phyloP scores from a whole-genome alignment of 2,329 filamentous ascomycete species.

The Amesomyces nigricolor region DNA sequence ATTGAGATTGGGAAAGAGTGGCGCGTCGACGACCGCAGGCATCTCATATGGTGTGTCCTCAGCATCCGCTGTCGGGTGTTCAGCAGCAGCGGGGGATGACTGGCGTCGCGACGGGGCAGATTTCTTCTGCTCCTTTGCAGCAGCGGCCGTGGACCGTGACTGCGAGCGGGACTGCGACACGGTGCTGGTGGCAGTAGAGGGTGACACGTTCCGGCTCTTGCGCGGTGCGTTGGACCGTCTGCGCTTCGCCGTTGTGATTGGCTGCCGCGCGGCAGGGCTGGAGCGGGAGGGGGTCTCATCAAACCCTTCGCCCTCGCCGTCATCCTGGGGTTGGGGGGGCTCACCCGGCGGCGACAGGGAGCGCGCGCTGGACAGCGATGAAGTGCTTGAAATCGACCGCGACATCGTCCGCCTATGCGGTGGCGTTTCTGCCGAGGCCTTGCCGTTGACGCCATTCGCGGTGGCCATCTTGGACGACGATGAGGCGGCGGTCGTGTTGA shows the following conservation, averaged over 20 bases:
- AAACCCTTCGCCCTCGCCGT: constrained; percentile 16
- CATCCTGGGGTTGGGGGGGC: constrained; percentile 18
- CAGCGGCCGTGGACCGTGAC: constrained; percentile 10
- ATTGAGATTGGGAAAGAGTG: constrained; percentile 24
- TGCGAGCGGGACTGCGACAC: constrained; percentile 18
- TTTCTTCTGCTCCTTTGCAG: constrained; percentile 8
- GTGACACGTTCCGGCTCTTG: constrained; percentile 30
- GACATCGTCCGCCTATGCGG: constrained; percentile 24
- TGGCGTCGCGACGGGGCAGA: constrained; percentile 9
- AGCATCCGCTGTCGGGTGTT: constrained; percentile 11
- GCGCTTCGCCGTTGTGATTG: constrained; percentile 27
- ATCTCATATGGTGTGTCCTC: constrained; percentile 27
- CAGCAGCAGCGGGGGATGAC: constrained; percentile 10
- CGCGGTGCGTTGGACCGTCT: constrained; percentile 27
- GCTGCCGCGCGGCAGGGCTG: constrained; percentile 25
- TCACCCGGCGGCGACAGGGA: constrained; percentile 29
- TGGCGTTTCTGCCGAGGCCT: constrained; percentile 22
- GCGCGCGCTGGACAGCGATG: constrained; percentile 33
- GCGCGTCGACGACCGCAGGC: constrained; percentile 26
- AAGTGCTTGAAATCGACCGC: constrained; percentile 28
- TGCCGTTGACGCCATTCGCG: constrained; percentile 23
- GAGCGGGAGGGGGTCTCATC: constrained; percentile 23
- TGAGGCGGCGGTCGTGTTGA: constrained; percentile 13
- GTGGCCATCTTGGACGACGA: constrained; percentile 7
- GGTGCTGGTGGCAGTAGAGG: constrained; percentile 19